Evolutionary conservation across 495 filamentous ascomycete species (phyloP).

Genomic region (Neurospora africana): DNA sequence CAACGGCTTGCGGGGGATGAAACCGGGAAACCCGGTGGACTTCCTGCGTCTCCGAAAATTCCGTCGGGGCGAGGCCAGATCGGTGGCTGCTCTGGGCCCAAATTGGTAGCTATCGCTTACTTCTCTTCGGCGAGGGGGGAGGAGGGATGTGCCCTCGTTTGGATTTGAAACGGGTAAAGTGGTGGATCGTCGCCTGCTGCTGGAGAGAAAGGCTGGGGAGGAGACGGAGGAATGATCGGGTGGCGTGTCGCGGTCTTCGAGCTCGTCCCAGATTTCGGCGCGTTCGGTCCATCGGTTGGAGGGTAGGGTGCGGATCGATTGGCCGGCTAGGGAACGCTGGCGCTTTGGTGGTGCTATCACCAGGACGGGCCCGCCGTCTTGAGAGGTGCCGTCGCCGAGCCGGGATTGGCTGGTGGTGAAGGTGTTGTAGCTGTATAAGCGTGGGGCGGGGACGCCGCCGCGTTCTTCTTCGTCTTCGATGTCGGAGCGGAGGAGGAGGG

Average conservation of each 20-base stretch:
- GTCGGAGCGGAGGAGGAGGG: constrained; percentile 28
- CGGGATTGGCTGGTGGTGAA: constrained; percentile 18
- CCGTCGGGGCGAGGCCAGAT: constrained; percentile 16
- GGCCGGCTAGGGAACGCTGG: constrained; percentile 11
- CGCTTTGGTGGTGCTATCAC: constrained; percentile 3
- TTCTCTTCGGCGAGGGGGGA: constrained; percentile 14
- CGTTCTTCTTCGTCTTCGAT: constrained; percentile 26
- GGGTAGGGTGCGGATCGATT: constrained; percentile 23
- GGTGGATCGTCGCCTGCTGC: constrained; percentile 25
- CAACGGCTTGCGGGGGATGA: constrained; percentile 30
- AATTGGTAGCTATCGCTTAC: constrained; percentile 21
- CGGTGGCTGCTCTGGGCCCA: constrained; percentile 5
- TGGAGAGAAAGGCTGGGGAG: constrained; percentile 7
- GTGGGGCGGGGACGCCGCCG: constrained; percentile 8
- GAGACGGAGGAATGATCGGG: constrained; percentile 18
- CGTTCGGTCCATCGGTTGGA: constrained; percentile 41
- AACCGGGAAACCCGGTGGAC: constrained; percentile 44
- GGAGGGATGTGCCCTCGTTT: constrained; percentile 19
- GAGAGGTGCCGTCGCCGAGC: constrained; percentile 16
- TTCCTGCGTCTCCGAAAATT: constrained; percentile 33
- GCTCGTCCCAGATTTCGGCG: constrained; percentile 56
- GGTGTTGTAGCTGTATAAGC: constrained; percentile 32
- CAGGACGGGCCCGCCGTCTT: neutral
- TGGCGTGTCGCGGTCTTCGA: constrained; percentile 46
- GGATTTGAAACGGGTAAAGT: constrained; percentile 20